Percentiles rank a stretch among this genome's conserved stretches.
phyloP scores from a whole-genome alignment of 306 rosid genomes.

The Medicago truncatula region MtrunA17r5.0-ANR NC_053045.1:58157001-58157500 shows the following conservation, averaged over 20 bases:
- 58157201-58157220: background rate
- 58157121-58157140: background rate
- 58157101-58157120: too few species aligned
- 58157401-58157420: too few species aligned
- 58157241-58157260: background rate
- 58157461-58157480: too few species aligned
- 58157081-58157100: too few species aligned
- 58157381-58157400: conserved; percentile 43
- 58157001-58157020: too few species aligned
- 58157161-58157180: conserved; percentile 32
- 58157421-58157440: too few species aligned
- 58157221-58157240: conserved; percentile 8
- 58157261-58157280: conserved; percentile 22
- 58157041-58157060: too few species aligned
- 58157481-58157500: too few species aligned
- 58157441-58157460: too few species aligned
- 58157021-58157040: too few species aligned
- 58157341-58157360: background rate
- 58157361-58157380: conserved; percentile 39
- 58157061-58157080: too few species aligned
- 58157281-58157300: background rate
- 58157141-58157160: background rate
- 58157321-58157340: conserved; percentile 22
- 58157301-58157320: background rate
- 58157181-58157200: conserved; percentile 29